Conservation (phyloP, 2,329 filamentous ascomycete genomes). For the Paraphaeosphaeria minitans region DNA sequence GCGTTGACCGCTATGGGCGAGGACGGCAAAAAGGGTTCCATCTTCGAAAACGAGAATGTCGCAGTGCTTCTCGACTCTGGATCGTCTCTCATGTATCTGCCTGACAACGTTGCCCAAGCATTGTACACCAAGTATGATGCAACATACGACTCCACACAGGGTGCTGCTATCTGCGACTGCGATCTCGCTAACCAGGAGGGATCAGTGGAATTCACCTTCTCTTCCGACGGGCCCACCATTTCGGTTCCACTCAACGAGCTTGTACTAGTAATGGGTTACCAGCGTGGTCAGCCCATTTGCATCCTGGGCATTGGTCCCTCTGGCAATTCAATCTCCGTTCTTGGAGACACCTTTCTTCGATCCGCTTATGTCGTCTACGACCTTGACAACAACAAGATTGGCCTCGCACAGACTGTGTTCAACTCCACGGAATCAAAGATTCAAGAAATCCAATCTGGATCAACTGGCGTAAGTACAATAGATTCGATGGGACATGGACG, state of each 20-base stretch:
- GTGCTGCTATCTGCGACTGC: constrained; percentile 61
- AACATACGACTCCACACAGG: constrained; percentile 47
- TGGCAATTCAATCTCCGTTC: constrained; percentile 54
- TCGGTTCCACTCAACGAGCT: constrained; percentile 61
- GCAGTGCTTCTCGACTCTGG: constrained; percentile 75
- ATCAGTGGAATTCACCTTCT: constrained; percentile 64
- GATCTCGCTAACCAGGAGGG: constrained; percentile 53
- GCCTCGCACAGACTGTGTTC: constrained; percentile 65
- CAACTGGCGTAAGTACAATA: constrained; percentile 46
- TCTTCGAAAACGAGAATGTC: constrained; percentile 51
- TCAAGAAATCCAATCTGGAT: constrained; percentile 59
- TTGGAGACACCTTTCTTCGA: constrained; percentile 68
- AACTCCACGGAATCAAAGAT: constrained; percentile 58
- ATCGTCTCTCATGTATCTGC: constrained; percentile 73
- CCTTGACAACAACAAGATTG: constrained; percentile 64
- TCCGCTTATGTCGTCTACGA: constrained; percentile 69
- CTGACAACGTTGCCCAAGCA: constrained; percentile 60
- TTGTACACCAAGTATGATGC: constrained; percentile 51
- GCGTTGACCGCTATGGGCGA: constrained; percentile 55
- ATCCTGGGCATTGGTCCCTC: constrained; percentile 58
- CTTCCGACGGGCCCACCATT: constrained; percentile 54
- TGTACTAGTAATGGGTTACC: constrained; percentile 56
- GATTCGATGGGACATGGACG: no score
- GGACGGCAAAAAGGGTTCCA: constrained; percentile 49
- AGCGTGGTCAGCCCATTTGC: constrained; percentile 49